Evolutionary conservation across 208 protist genomes (phyloP).

Genomic region (Phytomonas sp.): DNA sequence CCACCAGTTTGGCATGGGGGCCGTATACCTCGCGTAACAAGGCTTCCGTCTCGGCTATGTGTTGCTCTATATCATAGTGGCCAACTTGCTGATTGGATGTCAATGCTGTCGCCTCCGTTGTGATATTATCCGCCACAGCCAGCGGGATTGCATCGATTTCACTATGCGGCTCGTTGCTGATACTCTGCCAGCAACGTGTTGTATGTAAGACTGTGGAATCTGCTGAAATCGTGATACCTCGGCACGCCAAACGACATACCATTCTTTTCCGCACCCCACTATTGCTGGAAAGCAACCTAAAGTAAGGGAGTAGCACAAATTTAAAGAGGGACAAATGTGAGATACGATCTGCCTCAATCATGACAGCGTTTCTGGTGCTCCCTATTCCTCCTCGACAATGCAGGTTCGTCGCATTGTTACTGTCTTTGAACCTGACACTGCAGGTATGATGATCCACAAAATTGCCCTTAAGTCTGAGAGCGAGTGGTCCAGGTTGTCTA

Average conservation of each 20-base stretch:
- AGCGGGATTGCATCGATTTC: not conserved
- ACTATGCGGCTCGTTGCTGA: not conserved
- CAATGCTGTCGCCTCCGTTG: not conserved
- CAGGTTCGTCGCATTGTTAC: not conserved
- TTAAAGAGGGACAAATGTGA: not conserved
- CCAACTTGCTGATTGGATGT: not conserved
- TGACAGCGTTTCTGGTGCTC: not conserved
- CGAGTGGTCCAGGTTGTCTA: not conserved
- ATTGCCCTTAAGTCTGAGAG: not conserved
- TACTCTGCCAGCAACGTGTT: constrained; percentile 1
- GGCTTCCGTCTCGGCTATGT: constrained; percentile 40
- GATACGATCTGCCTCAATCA: not conserved
- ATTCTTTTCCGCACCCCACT: not conserved
- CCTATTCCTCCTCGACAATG: not conserved
- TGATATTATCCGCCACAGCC: not conserved
- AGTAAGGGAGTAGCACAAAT: not conserved
- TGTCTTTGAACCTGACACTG: not conserved
- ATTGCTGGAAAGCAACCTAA: not conserved
- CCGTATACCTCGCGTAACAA: constrained; percentile 57
- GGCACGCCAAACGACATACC: not conserved
- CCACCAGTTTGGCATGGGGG: constrained; percentile 62
- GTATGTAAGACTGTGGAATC: not conserved
- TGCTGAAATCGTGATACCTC: not conserved
- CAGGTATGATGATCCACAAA: not conserved
- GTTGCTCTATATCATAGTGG: constrained; percentile 19